Conservation (phyloP, 805 yeast species). For the Saccharomycopsis oosterbeekiorum region DNA sequence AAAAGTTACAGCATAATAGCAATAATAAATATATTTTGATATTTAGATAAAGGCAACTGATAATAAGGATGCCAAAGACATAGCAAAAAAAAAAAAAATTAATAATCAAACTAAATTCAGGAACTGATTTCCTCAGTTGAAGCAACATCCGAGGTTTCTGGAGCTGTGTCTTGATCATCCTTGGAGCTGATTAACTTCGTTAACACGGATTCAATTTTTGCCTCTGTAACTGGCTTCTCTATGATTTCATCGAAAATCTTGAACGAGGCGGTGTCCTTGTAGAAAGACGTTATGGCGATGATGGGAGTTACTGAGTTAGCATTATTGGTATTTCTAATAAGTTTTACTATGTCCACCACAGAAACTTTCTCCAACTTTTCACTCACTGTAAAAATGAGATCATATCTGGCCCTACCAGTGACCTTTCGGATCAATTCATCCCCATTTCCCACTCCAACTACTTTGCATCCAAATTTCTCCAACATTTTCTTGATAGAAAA, state of each 20-base stretch:
- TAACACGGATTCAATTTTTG: slow-evolving; percentile 17
- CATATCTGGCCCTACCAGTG: slow-evolving; percentile 77
- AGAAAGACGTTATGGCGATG: slow-evolving; percentile 62
- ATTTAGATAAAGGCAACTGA: too few relatives aligned
- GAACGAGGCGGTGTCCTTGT: slow-evolving; percentile 50
- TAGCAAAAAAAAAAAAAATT: too few relatives aligned
- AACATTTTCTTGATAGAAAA: slow-evolving; percentile 55
- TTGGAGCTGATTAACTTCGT: slow-evolving; percentile 1
- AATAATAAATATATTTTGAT: too few relatives aligned
- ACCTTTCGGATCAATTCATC: slow-evolving; percentile 76
- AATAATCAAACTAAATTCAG: not conserved
- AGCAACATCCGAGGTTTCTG: not conserved
- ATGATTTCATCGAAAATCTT: slow-evolving; percentile 56
- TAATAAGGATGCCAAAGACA: too few relatives aligned
- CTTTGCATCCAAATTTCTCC: slow-evolving; percentile 67
- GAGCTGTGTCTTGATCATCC: not conserved
- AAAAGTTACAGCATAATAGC: too few relatives aligned
- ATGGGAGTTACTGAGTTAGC: slow-evolving; percentile 72
- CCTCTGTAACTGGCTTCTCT: slow-evolving; percentile 50
- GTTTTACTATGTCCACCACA: slow-evolving; percentile 66
- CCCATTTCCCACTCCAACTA: slow-evolving; percentile 66
- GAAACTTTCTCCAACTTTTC: slow-evolving; percentile 56
- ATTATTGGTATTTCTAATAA: slow-evolving; percentile 66
- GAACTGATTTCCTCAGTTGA: not conserved
- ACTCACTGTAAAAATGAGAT: slow-evolving; percentile 63